Conservation (phyloP, 371 early-diverging fungal species). For the Mortierella sp. region DNA sequence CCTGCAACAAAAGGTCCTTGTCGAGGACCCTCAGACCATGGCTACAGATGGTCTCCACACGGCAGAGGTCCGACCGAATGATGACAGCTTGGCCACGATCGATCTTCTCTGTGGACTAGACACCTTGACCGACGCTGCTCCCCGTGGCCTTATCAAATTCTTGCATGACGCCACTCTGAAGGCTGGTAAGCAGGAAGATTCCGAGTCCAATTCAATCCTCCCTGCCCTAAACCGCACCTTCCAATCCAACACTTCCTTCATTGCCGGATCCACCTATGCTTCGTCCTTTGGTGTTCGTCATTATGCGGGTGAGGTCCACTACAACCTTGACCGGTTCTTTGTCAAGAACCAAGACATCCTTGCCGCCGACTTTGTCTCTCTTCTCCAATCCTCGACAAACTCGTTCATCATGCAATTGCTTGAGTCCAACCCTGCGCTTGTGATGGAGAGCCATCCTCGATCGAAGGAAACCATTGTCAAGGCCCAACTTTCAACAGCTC, state of each 20-base stretch:
- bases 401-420: conserved; percentile 69
- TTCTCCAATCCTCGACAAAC: conserved; percentile 81
- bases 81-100: conserved; percentile 25
- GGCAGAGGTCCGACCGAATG: conserved; percentile 55
- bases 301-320: conserved; percentile 77
- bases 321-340: conserved; percentile 77
- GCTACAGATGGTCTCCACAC: conserved; percentile 65
- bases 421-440: conserved; percentile 60
- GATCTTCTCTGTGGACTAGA: conserved; percentile 72
- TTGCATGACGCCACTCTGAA: conserved; percentile 45
- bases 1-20: conserved; percentile 75
- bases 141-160: conserved; percentile 48
- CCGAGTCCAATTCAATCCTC: conserved; percentile 49
- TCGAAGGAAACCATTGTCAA: conserved; percentile 68
- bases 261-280: conserved; percentile 57
- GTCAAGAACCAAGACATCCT: conserved; percentile 79
- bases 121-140: conserved; percentile 69
- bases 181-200: conserved; percentile 47
- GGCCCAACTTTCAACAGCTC: conserved; percentile 68
- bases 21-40: conserved; percentile 58
- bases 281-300: conserved; percentile 83
- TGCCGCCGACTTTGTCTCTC: conserved; percentile 86
- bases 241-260: conserved; percentile 61
- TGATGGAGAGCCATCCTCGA: conserved; percentile 68
- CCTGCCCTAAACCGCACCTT: conserved; percentile 63